Evolutionary conservation across 495 filamentous ascomycete genomes (phyloP).

Genomic region (Podospora conica): DNA sequence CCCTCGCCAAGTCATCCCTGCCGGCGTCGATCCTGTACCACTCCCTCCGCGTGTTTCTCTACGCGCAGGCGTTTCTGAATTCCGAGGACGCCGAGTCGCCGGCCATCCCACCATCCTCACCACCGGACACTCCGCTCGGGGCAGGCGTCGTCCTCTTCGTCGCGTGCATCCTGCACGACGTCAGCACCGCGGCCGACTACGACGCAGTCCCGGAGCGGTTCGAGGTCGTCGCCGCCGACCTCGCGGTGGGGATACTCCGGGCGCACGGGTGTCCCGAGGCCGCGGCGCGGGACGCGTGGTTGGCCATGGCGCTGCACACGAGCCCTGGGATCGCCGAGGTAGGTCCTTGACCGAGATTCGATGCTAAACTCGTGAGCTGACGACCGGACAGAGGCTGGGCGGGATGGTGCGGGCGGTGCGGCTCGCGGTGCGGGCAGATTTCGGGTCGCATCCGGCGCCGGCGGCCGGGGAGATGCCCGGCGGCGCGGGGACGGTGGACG

Average conservation of each 20-base stretch:
- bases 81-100: conserved; percentile 2
- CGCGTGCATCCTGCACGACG: conserved; percentile 42
- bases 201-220: conserved; percentile 38
- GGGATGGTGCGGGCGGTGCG: conserved; percentile 32
- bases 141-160: conserved; percentile 34
- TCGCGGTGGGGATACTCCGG: conserved; percentile 29
- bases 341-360: not conserved
- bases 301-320: conserved; percentile 42
- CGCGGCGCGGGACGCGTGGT: conserved; percentile 38
- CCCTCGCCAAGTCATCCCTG: conserved; percentile 24
- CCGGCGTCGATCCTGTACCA: conserved; percentile 41
- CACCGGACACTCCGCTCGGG: conserved; percentile 12
- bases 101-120: not conserved
- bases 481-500: conserved; percentile 1
- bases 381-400: conserved; percentile 21
- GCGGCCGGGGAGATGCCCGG: conserved; percentile 5
- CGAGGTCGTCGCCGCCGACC: conserved; percentile 44
- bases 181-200: conserved; percentile 33
- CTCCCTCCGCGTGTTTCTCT: conserved; percentile 41
- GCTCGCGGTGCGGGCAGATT: conserved; percentile 37
- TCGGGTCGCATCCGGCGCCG: conserved; percentile 24
- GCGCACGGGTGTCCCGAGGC: conserved; percentile 21
- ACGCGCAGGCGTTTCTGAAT: conserved; percentile 29
- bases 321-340: conserved; percentile 39
- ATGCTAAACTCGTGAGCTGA: not conserved